Conservation (phyloP, 169 alveolate species). For the Theileria equi region DNA sequence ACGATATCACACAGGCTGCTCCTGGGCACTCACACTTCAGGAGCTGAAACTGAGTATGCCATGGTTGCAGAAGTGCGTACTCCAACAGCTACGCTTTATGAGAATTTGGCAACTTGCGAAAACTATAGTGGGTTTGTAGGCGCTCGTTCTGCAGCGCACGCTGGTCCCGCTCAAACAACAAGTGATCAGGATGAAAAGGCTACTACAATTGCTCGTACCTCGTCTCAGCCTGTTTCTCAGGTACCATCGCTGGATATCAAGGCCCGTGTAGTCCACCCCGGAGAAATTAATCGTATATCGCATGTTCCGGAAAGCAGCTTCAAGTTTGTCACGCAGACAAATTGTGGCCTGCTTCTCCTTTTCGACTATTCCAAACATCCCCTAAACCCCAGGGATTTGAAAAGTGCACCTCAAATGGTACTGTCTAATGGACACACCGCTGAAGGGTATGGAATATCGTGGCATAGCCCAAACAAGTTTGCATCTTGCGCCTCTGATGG, state of each 20-base stretch:
- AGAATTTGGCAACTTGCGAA: slow-evolving; percentile 71
- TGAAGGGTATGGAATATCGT: slow-evolving; percentile 89
- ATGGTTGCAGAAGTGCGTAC: slow-evolving; percentile 82
- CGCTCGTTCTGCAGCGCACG: slow-evolving; percentile 22
- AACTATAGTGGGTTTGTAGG: slow-evolving; percentile 71
- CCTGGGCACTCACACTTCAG: slow-evolving; percentile 91
- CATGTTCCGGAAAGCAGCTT: slow-evolving; percentile 89
- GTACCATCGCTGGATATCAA: slow-evolving; percentile 75
- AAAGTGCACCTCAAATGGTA: slow-evolving; percentile 85
- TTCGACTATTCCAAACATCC: slow-evolving; percentile 92
- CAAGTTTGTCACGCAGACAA: slow-evolving; percentile 88
- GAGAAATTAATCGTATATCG: slow-evolving; percentile 81
- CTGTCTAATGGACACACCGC: slow-evolving; percentile 84
- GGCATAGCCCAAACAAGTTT: slow-evolving; percentile 77
- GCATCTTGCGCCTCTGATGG: slow-evolving; percentile 90
- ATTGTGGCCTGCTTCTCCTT: slow-evolving; percentile 83
- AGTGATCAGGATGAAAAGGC: not conserved
- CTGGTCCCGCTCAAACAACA: slow-evolving; percentile 17
- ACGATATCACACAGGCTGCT: slow-evolving; percentile 81
- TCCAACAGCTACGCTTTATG: slow-evolving; percentile 57
- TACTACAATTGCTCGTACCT: slow-evolving; percentile 38
- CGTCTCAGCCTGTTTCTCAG: slow-evolving; percentile 24
- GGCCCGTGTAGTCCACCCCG: slow-evolving; percentile 82
- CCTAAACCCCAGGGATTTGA: slow-evolving; percentile 81
- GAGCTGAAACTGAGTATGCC: slow-evolving; percentile 86